Base-by-base conservation (phyloP, 306 rosid genomes). In the Vigna nakashimae region DNA sequence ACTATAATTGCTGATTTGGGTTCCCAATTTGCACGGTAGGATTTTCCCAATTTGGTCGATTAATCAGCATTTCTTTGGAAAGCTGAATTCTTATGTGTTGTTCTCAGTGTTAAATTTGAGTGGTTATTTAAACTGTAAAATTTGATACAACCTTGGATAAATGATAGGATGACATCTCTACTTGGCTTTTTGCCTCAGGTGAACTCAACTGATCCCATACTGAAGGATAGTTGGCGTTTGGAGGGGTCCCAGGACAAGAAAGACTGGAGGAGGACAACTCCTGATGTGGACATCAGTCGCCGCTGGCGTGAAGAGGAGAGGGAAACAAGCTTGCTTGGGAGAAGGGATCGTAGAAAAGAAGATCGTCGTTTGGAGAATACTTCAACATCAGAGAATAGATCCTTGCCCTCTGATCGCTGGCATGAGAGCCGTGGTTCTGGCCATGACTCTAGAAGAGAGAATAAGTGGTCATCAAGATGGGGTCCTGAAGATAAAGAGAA, bases 251-350 rank as follows among this genome's bases (percentile, higher is more conserved):
- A 82, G 80, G 95, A 90, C 77, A 88, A 88, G 84, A 90, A 88
- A 82, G 92, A 90, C 67, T 79, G 92, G 92, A 84, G 90, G 68
- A 88, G 69, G 79, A 71, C 82, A 83, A 76, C 72, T 46, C 87
- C 95, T 26, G 95, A 88, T 74, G 79, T 79, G 77, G 90, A 88
- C 55, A 75, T 71, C 49, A 88, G 62, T 36, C 89, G 89, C 49
- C 90, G 89, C 80, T 90, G 95, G 95, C 92, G 95, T 77, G 95
- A 90, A 73, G 95, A 90, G 88, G 95, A 90, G 88, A 88, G 95
- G 78, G 95, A 90, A 79, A 88, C 95, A 34, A 82, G 87, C 79
- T 81, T 86, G 83, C 90, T 88, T 71, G 91, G 92, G 78, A 82
- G 92, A 84, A 84, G 90, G 81, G 92, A 88, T 71, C 91, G 88